Conservation (phyloP, 495 filamentous ascomycete genomes). For the Penicillium subrubescens region DNA sequence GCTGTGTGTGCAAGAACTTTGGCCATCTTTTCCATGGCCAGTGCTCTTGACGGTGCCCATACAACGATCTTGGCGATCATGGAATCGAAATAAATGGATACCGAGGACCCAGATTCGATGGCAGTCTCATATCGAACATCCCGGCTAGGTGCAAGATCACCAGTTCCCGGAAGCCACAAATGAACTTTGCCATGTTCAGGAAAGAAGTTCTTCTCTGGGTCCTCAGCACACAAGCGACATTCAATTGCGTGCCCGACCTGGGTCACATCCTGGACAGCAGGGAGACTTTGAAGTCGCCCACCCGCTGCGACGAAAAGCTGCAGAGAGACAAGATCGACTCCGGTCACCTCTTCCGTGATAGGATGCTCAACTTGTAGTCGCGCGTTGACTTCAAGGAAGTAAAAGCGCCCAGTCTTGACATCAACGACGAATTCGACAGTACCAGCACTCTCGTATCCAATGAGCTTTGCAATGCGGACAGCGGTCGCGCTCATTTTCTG, state of each 20-base stretch:
- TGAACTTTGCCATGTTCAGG: conserved; percentile 80
- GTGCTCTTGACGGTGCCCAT: conserved; percentile 65
- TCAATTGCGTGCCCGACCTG: conserved; percentile 79
- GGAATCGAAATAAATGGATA: conserved; percentile 86
- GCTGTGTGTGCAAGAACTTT: conserved; percentile 76
- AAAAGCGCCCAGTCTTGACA: conserved; percentile 78
- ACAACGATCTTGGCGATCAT: conserved; percentile 97
- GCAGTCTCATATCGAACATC: conserved; percentile 83
- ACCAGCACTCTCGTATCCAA: conserved; percentile 84
- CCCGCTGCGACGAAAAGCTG: conserved; percentile 83
- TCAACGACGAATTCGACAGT: conserved; percentile 96
- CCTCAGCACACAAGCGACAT: conserved; percentile 87
- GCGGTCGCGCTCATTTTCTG: conserved; percentile 81
- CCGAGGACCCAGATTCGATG: conserved; percentile 75
- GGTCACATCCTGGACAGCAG: conserved; percentile 65
- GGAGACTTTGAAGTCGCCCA: conserved; percentile 66
- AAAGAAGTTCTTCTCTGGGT: conserved; percentile 76
- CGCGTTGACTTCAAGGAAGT: conserved; percentile 97
- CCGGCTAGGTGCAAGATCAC: conserved; percentile 56
- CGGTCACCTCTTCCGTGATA: conserved; percentile 86
- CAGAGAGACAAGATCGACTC: conserved; percentile 84
- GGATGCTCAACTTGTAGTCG: conserved; percentile 91
- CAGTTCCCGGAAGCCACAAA: conserved; percentile 44
- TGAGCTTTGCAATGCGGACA: conserved; percentile 69
- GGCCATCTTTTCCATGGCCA: conserved; percentile 75